Percentiles rank a stretch among this genome's conserved stretches.
Conservation (phyloP, 495 filamentous ascomycete species). For the Pyronema domesticum region DNA sequence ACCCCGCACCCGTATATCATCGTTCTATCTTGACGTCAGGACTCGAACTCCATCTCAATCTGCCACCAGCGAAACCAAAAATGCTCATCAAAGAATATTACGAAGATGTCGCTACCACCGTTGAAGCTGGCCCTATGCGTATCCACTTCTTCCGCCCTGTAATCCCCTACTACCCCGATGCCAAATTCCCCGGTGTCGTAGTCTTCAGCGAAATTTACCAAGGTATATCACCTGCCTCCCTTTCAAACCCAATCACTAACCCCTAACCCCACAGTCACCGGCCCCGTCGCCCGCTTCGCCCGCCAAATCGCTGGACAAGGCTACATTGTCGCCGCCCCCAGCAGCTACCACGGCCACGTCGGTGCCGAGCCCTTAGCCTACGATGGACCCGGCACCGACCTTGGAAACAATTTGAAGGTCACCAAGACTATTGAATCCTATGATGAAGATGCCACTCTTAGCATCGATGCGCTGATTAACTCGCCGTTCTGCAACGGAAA, state of each 20-base stretch:
- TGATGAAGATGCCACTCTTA: constrained; percentile 62
- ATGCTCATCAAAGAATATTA: constrained; percentile 54
- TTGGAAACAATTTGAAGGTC: constrained; percentile 73
- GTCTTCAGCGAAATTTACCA: constrained; percentile 95
- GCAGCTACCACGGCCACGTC: constrained; percentile 84
- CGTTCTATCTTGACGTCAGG: too few relatives aligned
- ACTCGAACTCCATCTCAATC: too few relatives aligned
- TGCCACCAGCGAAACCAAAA: constrained; percentile 10
- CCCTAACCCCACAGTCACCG: constrained; percentile 46
- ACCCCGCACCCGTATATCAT: too few relatives aligned
- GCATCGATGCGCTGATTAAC: constrained; percentile 56
- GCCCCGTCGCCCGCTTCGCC: constrained; percentile 77
- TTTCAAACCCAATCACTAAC: constrained; percentile 3
- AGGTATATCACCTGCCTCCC: constrained; percentile 34
- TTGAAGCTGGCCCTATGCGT: constrained; percentile 30
- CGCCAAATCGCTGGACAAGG: constrained; percentile 85
- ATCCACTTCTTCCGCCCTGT: constrained; percentile 79
- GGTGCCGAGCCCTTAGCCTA: constrained; percentile 71
- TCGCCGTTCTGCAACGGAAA: constrained; percentile 63
- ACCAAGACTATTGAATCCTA: constrained; percentile 72
- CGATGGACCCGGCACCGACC: constrained; percentile 72
- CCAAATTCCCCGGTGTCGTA: constrained; percentile 74
- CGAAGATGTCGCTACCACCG: constrained; percentile 49
- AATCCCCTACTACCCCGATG: constrained; percentile 68
- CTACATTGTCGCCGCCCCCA: constrained; percentile 82